Conservation (phyloP, 192 early-diverging fungal species). For the Linderina pennispora region DNA sequence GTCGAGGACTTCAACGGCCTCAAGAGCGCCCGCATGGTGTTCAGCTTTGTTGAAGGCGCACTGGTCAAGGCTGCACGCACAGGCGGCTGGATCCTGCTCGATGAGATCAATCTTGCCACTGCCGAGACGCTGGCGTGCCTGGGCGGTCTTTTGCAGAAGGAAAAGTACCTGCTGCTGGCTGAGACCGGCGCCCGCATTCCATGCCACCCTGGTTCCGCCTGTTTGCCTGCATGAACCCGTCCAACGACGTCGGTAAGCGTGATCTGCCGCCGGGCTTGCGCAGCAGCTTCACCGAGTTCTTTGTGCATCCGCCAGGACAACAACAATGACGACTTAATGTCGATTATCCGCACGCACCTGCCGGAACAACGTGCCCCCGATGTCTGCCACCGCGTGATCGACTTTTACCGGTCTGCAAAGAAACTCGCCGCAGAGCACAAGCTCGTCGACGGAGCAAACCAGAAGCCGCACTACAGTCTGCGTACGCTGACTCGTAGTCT, state of each 20-base stretch:
- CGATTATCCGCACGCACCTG: conserved; percentile 78
- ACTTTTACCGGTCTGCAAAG: conserved; percentile 78
- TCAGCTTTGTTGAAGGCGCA: conserved; percentile 91
- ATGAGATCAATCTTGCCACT: conserved; percentile 96
- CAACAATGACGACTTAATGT: conserved; percentile 67
- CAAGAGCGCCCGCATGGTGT: conserved; percentile 64
- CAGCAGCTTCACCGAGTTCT: conserved; percentile 92
- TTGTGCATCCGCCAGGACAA: conserved; percentile 89
- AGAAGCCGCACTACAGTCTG: conserved; percentile 86
- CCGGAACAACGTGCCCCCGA: conserved; percentile 27
- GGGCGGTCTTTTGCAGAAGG: conserved; percentile 78
- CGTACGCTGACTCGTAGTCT: conserved; percentile 87
- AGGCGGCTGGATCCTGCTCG: conserved; percentile 95
- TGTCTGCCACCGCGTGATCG: conserved; percentile 55
- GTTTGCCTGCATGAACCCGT: conserved; percentile 99
- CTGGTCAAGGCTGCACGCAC: conserved; percentile 81
- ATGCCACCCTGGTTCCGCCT: conserved; percentile 92
- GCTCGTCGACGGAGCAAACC: conserved; percentile 84
- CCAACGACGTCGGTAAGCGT: conserved; percentile 96
- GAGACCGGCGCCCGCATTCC: conserved; percentile 88
- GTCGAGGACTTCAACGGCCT: conserved; percentile 61
- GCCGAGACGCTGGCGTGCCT: conserved; percentile 94
- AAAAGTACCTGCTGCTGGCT: conserved; percentile 79
- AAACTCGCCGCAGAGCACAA: conserved; percentile 59
- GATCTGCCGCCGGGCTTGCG: conserved; percentile 90